Base-by-base conservation (phyloP, 2,329 filamentous ascomycete species). In the Hypomyces perniciosus region DNA sequence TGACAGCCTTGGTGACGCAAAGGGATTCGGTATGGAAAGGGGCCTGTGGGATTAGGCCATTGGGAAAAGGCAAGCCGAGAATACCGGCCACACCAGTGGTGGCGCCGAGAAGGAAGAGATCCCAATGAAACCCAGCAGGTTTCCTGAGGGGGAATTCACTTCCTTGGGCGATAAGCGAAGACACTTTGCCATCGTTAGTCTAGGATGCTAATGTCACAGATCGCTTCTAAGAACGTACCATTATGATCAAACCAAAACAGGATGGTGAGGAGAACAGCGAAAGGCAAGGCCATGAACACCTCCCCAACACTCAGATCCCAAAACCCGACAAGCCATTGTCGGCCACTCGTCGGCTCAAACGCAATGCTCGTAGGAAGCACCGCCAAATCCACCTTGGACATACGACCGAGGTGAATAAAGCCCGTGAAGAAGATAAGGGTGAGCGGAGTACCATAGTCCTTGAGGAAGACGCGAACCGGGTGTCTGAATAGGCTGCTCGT, bases 211-310 rank as follows among this genome's bases (percentile, higher is more conserved):
- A 10, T 5, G 12, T 27, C 26, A 30, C 4, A 20, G 5, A 33
- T 33, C 2, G 6, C 12, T 10, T 5, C 44, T 35, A 42, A 7
- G 37, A 4, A 44, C 72, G 54, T 72, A 88, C 85, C 85, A 59
- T 93, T 95, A 62, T 95, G 90, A 62, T 95, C 90, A 65, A 93
- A 95, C 72, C 86, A 95, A 65, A 95, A 95, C 4, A 95, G 71
- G 26, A 95, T 83, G 0, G 90, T 95, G 12, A 95, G 73, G 1
- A 95, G 73, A 33, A 95, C 62, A 1, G 88, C 90, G 70, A 95
- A 95, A 0, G 90, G 90, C n/a, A 95, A 79, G 1, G 90, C 90
- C 40, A 90, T 74, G 63, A 95, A 95, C 6, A 93, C 76, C 51
- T 95, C 84, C 0, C 76, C 78, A 5, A 86, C 81, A 42, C 72